Base-by-base conservation (phyloP, 148 eudicot species). In the Polygonum aviculare region DNA sequence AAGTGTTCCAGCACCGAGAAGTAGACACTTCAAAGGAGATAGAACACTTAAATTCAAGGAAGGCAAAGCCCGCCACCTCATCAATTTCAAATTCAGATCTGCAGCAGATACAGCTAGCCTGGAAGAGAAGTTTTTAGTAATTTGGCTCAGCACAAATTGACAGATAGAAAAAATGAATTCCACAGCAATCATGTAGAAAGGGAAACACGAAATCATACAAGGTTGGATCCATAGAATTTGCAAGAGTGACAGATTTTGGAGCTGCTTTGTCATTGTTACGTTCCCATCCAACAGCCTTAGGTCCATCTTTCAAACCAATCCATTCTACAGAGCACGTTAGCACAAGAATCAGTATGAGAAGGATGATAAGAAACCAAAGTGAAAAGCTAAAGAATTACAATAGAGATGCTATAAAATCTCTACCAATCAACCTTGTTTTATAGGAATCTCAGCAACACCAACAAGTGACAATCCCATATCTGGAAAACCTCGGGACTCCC, bases 11-110 rank as follows among this genome's bases (percentile, higher is more conserved):
- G 97, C 98, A 72, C 98, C 98, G 57, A 94, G 79, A 73, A 94
- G 96, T 76, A 94, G 98, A 82, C 98, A 92, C 85, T 84, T 90
- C 36, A 89, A 84, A 41, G 84, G 57, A 75, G 97, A 87, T 75
- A 94, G 82, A 36, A 85, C 76, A 62, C 79, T 79, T 54, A 94
- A 87, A 79, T 92, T 75, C 77, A 94, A 62, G 63, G 98, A 92
- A 75, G 98, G 97, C 74, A 94, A 83, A 73, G 95, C 93, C 59
- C 97, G 88, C 98, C 98, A 94, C 76, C 91, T 92, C 98, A 94
- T 94, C 77, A 94, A 84, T 80, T 88, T 94, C 72, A 94, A 85
- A 82, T 94, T 94, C 83, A 94, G 83, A 85, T 94, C 96, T 11
- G 96, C 98, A 76, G 98, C 98, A 69, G 91, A 86, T 85, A 81